A percentile compares a stretch with the other conserved stretches of the same genome.
Evolutionary conservation across 2,329 filamentous ascomycete species (phyloP).

Genomic region (Fusarium sp.): DNA sequence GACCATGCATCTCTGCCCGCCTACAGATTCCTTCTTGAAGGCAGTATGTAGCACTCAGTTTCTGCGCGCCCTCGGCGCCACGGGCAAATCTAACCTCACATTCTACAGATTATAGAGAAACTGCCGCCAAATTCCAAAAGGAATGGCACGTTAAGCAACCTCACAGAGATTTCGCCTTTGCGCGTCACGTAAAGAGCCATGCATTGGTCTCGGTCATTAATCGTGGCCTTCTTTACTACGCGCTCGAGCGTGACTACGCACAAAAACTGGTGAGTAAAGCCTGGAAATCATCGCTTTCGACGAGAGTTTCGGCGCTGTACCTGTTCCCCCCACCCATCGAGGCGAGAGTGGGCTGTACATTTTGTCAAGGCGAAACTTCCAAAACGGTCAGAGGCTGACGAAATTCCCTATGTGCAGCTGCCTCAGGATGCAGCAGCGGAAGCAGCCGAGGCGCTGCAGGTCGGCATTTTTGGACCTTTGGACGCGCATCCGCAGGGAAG

Average conservation of each 20-base stretch:
- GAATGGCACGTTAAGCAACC: slow-evolving; percentile 77
- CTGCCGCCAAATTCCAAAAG: slow-evolving; percentile 77
- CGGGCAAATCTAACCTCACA: slow-evolving; percentile 47
- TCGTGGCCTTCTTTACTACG: slow-evolving; percentile 74
- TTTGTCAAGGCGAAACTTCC: slow-evolving; percentile 37
- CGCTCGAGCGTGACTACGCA: slow-evolving; percentile 70
- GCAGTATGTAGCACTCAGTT: slow-evolving; percentile 66
- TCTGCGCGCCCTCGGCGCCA: slow-evolving; percentile 37
- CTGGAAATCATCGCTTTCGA: slow-evolving; percentile 10
- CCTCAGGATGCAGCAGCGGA: slow-evolving; percentile 64
- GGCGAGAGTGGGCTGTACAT: slow-evolving; percentile 29
- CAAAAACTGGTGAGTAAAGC: slow-evolving; percentile 63
- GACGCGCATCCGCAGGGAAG: slow-evolving; percentile 62
- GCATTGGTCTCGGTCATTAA: slow-evolving; percentile 75
- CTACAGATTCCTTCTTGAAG: slow-evolving; percentile 72
- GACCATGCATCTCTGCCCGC: slow-evolving; percentile 40
- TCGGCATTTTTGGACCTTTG: slow-evolving; percentile 72
- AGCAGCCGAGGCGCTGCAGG: slow-evolving; percentile 63
- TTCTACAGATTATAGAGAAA: slow-evolving; percentile 75
- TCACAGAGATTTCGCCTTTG: slow-evolving; percentile 74
- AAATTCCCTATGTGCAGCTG: slow-evolving; percentile 59
- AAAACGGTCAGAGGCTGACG: slow-evolving; percentile 48
- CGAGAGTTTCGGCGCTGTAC: slow-evolving; percentile 28
- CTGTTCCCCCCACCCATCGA: slow-evolving; percentile 27
- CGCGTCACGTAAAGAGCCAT: slow-evolving; percentile 75